These are phyloP conservation scores for Maudiozyma turicensis DNA, from an alignment of 805 yeast genomes.

Conservation along the genomic window DNA sequence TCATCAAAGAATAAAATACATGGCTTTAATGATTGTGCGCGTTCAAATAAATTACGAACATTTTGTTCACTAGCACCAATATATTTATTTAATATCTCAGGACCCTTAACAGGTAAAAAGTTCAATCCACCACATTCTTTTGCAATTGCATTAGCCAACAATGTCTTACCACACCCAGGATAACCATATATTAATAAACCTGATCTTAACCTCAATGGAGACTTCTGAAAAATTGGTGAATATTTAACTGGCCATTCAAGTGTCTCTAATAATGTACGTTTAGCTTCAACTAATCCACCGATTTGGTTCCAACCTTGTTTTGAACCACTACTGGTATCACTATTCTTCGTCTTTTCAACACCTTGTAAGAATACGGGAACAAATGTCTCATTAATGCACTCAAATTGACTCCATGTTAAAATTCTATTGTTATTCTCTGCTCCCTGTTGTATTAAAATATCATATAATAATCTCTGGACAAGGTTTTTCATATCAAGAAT, in stretches of 20 bases:
- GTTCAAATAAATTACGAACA: constrained; percentile 83
- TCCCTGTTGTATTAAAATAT: constrained; percentile 16
- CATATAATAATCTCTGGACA: constrained; percentile 59
- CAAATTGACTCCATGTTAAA: constrained; percentile 21
- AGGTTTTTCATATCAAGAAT: constrained; percentile 72
- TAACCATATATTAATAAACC: constrained; percentile 89
- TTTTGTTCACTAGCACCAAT: constrained; percentile 97
- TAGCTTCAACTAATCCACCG: constrained; percentile 78
- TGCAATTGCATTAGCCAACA: constrained; percentile 87
- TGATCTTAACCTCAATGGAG: constrained; percentile 80
- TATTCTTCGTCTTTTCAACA: constrained; percentile 37
- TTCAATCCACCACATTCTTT: constrained; percentile 80
- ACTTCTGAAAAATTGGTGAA: constrained; percentile 85
- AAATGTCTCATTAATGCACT: constrained; percentile 53
- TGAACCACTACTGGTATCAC: not conserved
- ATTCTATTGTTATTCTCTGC: not conserved
- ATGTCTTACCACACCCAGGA: constrained; percentile 96
- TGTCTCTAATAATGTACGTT: constrained; percentile 69
- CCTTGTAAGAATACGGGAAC: constrained; percentile 80
- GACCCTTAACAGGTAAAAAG: constrained; percentile 90
- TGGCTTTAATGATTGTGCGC: constrained; percentile 92
- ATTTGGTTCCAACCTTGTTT: constrained; percentile 62
- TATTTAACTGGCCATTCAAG: constrained; percentile 96
- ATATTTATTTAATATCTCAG: constrained; percentile 88
- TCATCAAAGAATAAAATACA: constrained; percentile 91